Evolutionary conservation across 371 early-diverging fungal species (phyloP).

Genomic region (Zopfochytrium polystomum): DNA sequence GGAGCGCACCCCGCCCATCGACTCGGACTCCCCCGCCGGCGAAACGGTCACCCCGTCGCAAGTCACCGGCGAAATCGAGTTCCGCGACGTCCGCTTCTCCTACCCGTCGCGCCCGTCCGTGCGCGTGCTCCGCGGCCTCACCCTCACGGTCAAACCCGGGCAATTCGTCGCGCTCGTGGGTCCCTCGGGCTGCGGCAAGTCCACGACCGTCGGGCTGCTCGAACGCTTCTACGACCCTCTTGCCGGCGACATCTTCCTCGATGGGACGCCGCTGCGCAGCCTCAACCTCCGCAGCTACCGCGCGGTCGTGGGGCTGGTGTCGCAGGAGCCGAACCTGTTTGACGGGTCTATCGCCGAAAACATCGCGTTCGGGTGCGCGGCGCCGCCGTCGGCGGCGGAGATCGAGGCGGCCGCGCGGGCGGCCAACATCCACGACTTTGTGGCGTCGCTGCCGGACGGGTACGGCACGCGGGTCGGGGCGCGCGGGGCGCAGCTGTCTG

Average conservation of each 20-base stretch:
- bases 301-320: slow-evolving; percentile 23
- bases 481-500: slow-evolving; percentile 72
- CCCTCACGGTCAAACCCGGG: slow-evolving; percentile 46
- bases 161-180: slow-evolving; percentile 59
- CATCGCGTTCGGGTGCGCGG: slow-evolving; percentile 46
- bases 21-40: too few species aligned
- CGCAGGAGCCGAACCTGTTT: slow-evolving; percentile 42
- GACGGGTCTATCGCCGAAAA: slow-evolving; percentile 40
- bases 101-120: slow-evolving; percentile 56
- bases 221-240: slow-evolving; percentile 40
- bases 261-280: slow-evolving; percentile 15
- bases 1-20: slow-evolving; percentile 60
- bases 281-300: slow-evolving; percentile 14
- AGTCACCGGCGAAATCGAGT: slow-evolving; percentile 60
- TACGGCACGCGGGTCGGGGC: slow-evolving; percentile 84
- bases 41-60: too few species aligned
- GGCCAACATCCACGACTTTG: slow-evolving; percentile 64
- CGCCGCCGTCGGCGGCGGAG: slow-evolving; percentile 57
- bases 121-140: slow-evolving; percentile 45
- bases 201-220: slow-evolving; percentile 44
- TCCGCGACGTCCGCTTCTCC: slow-evolving; percentile 64
- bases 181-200: slow-evolving; percentile 58
- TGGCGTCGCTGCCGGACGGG: slow-evolving; percentile 54
- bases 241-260: slow-evolving; percentile 14
- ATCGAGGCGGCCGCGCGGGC: slow-evolving; percentile 59